phyloP scores from a whole-genome alignment of 345 rosid species.

The Adansonia digitata region DNA sequence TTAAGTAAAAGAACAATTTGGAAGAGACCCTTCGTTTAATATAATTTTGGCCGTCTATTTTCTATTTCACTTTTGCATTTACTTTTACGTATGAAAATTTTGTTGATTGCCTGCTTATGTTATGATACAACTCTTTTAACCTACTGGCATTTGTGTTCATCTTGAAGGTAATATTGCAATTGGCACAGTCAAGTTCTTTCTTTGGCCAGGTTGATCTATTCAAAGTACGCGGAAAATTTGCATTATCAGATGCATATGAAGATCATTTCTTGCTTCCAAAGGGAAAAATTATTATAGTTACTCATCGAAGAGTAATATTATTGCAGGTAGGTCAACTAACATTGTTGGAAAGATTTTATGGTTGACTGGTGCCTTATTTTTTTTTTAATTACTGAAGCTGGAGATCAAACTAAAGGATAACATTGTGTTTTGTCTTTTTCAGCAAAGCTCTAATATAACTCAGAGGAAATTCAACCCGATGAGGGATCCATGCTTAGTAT shows the following conservation, averaged over 20 bases:
- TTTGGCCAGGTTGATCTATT: conserved; percentile 95
- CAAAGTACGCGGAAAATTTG: conserved; percentile 98
- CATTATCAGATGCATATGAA: conserved; percentile 94
- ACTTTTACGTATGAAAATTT: background rate
- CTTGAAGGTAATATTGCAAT: conserved; percentile 81
- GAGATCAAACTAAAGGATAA: background rate
- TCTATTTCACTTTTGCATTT: background rate
- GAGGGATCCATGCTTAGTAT: conserved; percentile 84
- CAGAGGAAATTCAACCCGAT: conserved; percentile 89
- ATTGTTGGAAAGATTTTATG: conserved; percentile 1
- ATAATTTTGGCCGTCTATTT: background rate
- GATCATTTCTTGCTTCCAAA: conserved; percentile 84
- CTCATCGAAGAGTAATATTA: conserved; percentile 77
- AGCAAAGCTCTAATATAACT: conserved; percentile 86
- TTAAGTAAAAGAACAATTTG: background rate
- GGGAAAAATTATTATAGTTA: conserved; percentile 66
- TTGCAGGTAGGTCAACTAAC: conserved; percentile 59
- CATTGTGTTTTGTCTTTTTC: conserved; percentile 17
- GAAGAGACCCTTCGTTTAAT: too few species aligned
- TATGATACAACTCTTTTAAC: conserved; percentile 7
- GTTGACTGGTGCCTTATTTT: background rate
- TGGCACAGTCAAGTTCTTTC: conserved; percentile 91
- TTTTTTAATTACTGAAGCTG: background rate
- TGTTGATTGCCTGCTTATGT: conserved; percentile 3
- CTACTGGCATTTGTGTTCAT: conserved; percentile 12